A percentile compares a stretch with the other conserved stretches of the same genome.
Conservation (phyloP, 2,329 filamentous ascomycete species). For the Colletotrichum costaricense region DNA sequence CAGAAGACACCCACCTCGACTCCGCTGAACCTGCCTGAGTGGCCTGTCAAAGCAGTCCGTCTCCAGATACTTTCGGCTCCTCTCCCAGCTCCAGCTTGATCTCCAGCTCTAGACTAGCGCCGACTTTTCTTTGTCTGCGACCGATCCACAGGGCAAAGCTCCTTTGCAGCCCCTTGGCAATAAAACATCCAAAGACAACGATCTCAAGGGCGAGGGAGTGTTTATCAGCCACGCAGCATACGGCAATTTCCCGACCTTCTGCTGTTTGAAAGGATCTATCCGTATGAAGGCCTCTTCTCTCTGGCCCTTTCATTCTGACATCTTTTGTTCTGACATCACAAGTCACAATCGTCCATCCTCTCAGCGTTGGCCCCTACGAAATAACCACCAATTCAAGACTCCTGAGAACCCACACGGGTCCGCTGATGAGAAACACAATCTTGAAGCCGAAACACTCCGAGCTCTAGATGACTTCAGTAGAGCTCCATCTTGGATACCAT, state of each 20-base stretch:
- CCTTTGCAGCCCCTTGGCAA: constrained; percentile 23
- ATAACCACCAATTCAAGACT: too few relatives aligned
- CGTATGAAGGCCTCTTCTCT: not conserved
- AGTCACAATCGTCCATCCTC: not conserved
- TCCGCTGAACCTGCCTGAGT: not conserved
- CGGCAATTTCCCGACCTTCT: not conserved
- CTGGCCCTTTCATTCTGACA: not conserved
- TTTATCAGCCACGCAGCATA: not conserved
- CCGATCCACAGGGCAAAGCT: constrained; percentile 1
- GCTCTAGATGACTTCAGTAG: not conserved
- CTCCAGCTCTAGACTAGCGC: not conserved
- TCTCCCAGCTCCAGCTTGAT: not conserved
- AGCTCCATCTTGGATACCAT: not conserved
- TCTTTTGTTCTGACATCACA: not conserved
- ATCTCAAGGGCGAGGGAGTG: not conserved
- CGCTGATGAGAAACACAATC: constrained; percentile 22
- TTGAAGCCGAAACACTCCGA: constrained; percentile 21
- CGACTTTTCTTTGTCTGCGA: constrained; percentile 15
- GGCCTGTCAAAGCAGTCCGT: not conserved
- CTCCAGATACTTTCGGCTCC: not conserved
- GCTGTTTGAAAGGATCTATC: not conserved
- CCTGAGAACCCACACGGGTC: constrained; percentile 7
- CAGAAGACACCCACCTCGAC: not conserved
- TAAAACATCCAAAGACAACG: not conserved
- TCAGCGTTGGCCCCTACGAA: not conserved